phyloP scores from a whole-genome alignment of 2,329 filamentous ascomycete genomes.

The Botrytis sinoallii region DNA sequence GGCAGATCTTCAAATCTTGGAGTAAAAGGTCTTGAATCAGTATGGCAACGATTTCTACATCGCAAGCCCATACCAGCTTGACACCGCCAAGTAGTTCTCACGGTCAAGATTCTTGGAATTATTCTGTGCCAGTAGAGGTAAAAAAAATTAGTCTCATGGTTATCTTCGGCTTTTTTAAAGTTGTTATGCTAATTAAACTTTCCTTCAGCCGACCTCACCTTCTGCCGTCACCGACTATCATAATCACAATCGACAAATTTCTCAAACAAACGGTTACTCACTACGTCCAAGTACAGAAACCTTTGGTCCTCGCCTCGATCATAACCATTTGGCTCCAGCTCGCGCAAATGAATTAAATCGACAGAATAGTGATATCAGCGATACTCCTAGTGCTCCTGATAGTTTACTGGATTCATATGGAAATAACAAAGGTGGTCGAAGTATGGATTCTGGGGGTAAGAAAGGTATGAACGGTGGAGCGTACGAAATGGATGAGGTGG shows the following conservation, averaged over 20 bases:
- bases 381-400: slow-evolving; percentile 45
- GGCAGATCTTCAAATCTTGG: neutral
- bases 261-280: slow-evolving; percentile 25
- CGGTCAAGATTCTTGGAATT: slow-evolving; percentile 35
- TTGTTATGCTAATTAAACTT: slow-evolving; percentile 11
- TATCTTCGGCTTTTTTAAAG: neutral
- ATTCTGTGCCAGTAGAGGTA: slow-evolving; percentile 32
- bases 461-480: slow-evolving; percentile 26
- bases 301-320: slow-evolving; percentile 23
- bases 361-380: slow-evolving; percentile 44
- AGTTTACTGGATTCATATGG: slow-evolving; percentile 46
- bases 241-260: slow-evolving; percentile 17
- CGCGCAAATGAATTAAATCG: slow-evolving; percentile 40
- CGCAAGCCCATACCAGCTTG: slow-evolving; percentile 36
- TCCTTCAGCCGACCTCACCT: slow-evolving; percentile 6
- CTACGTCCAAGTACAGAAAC: slow-evolving; percentile 9
- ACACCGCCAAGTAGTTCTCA: slow-evolving; percentile 38
- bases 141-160: slow-evolving; percentile 29
- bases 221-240: slow-evolving; percentile 7
- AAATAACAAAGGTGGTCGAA: slow-evolving; percentile 29
- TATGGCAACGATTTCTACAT: slow-evolving; percentile 40
- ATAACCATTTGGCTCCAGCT: slow-evolving; percentile 38
- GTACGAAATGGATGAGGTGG: slow-evolving; percentile 44
- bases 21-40: neutral
- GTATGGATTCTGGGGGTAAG: slow-evolving; percentile 32